Conservation (phyloP, 805 yeast species). For the Teunomyces stri region DNA sequence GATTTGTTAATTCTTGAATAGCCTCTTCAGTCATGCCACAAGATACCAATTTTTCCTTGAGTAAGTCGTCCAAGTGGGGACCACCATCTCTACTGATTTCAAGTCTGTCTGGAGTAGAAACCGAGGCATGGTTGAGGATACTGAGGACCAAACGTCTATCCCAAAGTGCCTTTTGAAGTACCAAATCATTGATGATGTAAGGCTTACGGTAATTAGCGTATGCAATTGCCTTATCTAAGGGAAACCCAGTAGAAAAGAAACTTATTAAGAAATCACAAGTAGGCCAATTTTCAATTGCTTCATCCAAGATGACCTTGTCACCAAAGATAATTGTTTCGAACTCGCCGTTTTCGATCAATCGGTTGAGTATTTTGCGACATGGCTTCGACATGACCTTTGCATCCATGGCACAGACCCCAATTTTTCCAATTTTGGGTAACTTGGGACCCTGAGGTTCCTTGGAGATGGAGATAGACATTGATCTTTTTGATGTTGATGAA, state of each 20-base stretch:
- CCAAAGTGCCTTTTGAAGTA: constrained; percentile 94
- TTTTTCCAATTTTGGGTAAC: constrained; percentile 78
- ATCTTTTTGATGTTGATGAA: constrained; percentile 29
- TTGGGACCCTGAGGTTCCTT: constrained; percentile 45
- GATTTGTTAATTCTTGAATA: constrained; percentile 61
- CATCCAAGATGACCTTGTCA: constrained; percentile 94
- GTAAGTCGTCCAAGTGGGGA: constrained; percentile 69
- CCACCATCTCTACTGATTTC: constrained; percentile 97
- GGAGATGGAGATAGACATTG: constrained; percentile 32
- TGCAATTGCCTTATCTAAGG: constrained; percentile 89
- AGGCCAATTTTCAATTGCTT: constrained; percentile 96
- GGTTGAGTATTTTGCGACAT: constrained; percentile 82
- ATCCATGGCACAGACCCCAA: constrained; percentile 99
- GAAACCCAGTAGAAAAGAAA: constrained; percentile 95
- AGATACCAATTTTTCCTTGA: constrained; percentile 45
- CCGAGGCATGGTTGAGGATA: constrained; percentile 75
- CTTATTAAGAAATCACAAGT: constrained; percentile 93
- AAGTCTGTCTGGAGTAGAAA: constrained; percentile 84
- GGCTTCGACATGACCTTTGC: constrained; percentile 95
- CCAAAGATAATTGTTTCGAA: constrained; percentile 97
- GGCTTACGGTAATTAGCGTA: constrained; percentile 91
- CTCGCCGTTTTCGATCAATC: constrained; percentile 89
- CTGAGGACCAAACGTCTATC: constrained; percentile 87
- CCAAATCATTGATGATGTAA: constrained; percentile 79
- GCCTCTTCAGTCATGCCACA: constrained; percentile 39